Base-by-base conservation (phyloP, 441 rosid genomes). In the Arabidopsis lyrata region DNA sequence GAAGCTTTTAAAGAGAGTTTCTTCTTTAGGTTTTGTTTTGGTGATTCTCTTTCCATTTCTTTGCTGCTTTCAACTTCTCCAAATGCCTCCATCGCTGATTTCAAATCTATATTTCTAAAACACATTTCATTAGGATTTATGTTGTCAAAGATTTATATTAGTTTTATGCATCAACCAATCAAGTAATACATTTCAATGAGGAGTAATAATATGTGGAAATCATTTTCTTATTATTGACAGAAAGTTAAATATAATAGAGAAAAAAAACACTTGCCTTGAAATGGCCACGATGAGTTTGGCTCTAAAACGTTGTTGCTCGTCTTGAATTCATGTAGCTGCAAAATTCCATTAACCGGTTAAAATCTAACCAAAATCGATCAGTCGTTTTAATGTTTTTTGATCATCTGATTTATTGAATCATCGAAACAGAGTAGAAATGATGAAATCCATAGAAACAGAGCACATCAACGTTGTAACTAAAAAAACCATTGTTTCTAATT, bases 261-360 rank as follows among this genome's bases (percentile, higher is more conserved):
- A 22, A 63, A 15, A 15, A 12, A 65, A 75, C 20, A 39, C 70
- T 31, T 88, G 84, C 97, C 99, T 87, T 86, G 93, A 74, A 95
- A 86, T 52, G 97, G 84, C 98, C 97, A 94, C n/a, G 95, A 77
- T 16, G 90, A 85, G 65, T 81, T 77, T 60, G 83, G 49, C 41
- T 75, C 49, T 48, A 86, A 75, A 68, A 73, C 81, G 35, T 84
- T 88, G 42, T 81, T 77, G 44, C 81, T 86, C 68, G 83, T 69
- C 81, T 86, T 84, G 81, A 87, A 92, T 44, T 86, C 93, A 77
- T 68, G 83, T 90, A 94, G 87, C 99, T 94, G 89, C 78, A 68
- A 41, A 42, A 69, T 24, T 42, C 29, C 14, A 32, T 55, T 34
- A 63, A 47, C 49, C 52, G 68, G n/a, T 58, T 58, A 24, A 58